Evolutionary conservation across 116 monocot species (phyloP).

Genomic region (Cymodocea nodosa): DNA sequence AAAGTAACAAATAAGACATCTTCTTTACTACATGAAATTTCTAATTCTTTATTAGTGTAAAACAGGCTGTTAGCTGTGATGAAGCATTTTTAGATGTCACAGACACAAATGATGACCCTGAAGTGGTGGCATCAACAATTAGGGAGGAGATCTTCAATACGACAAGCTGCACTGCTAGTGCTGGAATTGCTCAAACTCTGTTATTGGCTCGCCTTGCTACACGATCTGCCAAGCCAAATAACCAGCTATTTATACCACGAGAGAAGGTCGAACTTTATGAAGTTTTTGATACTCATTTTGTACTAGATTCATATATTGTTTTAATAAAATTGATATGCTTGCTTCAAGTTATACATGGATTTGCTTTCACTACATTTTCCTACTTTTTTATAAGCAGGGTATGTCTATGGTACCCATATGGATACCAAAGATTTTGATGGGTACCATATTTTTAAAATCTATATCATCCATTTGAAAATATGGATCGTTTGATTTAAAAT

Average conservation of each 20-base stretch:
- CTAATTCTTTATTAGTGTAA: slow-evolving; percentile 10
- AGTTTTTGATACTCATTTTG: not conserved
- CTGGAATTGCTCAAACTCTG: slow-evolving; percentile 25
- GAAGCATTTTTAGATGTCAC: slow-evolving; percentile 88
- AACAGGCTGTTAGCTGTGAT: slow-evolving; percentile 94
- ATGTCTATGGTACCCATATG: not conserved
- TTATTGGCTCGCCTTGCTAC: slow-evolving; percentile 80
- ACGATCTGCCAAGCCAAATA: slow-evolving; percentile 88
- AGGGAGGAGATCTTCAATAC: slow-evolving; percentile 16
- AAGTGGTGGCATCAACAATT: slow-evolving; percentile 31
- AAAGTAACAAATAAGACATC: too few species aligned
- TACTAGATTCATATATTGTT: not conserved
- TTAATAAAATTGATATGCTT: too few species aligned
- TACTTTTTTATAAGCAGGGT: too few species aligned
- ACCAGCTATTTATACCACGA: slow-evolving; percentile 15
- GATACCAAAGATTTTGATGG: not conserved
- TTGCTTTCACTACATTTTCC: too few species aligned
- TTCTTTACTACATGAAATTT: not conserved
- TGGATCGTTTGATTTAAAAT: too few species aligned
- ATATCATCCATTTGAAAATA: too few species aligned
- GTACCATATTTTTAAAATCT: too few species aligned
- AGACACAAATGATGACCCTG: slow-evolving; percentile 37
- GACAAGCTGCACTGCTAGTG: slow-evolving; percentile 34
- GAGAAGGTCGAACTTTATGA: slow-evolving; percentile 6
- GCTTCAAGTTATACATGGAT: too few species aligned